Evolutionary conservation across 2,329 filamentous ascomycete genomes (phyloP).

Genomic region (Fusarium sp.): DNA sequence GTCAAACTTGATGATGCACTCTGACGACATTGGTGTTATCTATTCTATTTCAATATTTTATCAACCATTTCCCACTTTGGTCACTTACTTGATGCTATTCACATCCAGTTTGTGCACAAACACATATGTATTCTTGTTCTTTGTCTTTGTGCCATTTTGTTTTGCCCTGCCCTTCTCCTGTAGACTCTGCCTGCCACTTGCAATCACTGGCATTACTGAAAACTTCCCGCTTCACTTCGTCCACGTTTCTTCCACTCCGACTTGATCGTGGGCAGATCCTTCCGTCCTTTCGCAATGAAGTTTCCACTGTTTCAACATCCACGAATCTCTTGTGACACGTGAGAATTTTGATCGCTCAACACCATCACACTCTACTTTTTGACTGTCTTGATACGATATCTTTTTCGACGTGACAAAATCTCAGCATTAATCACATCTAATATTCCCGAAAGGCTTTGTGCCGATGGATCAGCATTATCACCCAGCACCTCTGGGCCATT

Average conservation of each 20-base stretch:
- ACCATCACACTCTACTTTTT: slow-evolving; percentile 14
- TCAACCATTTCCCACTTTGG: slow-evolving; percentile 8
- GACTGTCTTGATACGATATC: slow-evolving; percentile 25
- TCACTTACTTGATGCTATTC: slow-evolving; percentile 12
- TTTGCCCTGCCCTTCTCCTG: neutral
- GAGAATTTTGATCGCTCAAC: slow-evolving; percentile 23
- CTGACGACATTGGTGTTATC: slow-evolving; percentile 29
- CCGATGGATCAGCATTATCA: slow-evolving; percentile 36
- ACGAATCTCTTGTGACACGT: slow-evolving; percentile 36
- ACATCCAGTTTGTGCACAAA: slow-evolving; percentile 2
- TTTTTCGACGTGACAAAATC: slow-evolving; percentile 14
- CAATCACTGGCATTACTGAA: slow-evolving; percentile 20
- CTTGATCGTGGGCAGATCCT: neutral
- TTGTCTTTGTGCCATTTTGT: slow-evolving; percentile 7
- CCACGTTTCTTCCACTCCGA: slow-evolving; percentile 7
- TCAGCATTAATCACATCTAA: slow-evolving; percentile 23
- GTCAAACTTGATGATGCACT: slow-evolving; percentile 33
- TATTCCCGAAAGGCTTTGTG: slow-evolving; percentile 1
- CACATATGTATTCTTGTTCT: neutral
- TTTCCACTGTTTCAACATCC: slow-evolving; percentile 25
- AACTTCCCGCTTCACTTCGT: slow-evolving; percentile 2
- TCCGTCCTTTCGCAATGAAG: slow-evolving; percentile 38
- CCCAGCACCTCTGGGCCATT: slow-evolving; percentile 25
- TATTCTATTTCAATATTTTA: slow-evolving; percentile 12
- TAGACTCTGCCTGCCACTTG: slow-evolving; percentile 19